Evolutionary conservation across 768 basidiomycete species (phyloP).

Genomic region (Mycena latifolia): DNA sequence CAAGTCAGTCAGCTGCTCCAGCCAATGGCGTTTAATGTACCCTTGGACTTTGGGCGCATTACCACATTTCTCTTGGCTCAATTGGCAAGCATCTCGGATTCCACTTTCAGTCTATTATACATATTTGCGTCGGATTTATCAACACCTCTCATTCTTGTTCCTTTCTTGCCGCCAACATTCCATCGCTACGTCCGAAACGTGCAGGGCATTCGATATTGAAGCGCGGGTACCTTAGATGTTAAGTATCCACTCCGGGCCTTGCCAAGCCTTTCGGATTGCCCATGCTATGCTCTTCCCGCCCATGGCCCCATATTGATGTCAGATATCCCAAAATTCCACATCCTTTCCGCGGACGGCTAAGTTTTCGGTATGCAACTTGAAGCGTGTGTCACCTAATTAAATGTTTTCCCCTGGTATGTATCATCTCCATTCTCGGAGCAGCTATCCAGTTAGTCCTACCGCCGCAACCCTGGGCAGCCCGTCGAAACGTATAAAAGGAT

Average conservation of each 20-base stretch:
- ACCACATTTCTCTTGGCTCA: neutral
- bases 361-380: no score
- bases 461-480: neutral
- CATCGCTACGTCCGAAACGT: no score
- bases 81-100: neutral
- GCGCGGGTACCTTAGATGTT: no score
- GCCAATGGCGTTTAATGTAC: neutral
- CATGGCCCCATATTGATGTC: no score
- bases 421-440: neutral
- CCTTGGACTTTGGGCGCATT: neutral
- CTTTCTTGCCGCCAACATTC: no score
- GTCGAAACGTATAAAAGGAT: conserved; percentile 5
- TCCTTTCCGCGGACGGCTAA: no score
- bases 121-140: neutral
- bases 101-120: neutral
- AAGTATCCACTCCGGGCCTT: neutral
- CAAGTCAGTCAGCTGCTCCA: no score
- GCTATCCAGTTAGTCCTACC: no score
- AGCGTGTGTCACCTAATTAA: no score
- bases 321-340: no score
- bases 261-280: neutral
- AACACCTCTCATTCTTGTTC: neutral
- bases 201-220: neutral
- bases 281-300: no score
- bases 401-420: neutral